phyloP scores from a whole-genome alignment of 306 rosid genomes.

The Quercus bicolor region DNA sequence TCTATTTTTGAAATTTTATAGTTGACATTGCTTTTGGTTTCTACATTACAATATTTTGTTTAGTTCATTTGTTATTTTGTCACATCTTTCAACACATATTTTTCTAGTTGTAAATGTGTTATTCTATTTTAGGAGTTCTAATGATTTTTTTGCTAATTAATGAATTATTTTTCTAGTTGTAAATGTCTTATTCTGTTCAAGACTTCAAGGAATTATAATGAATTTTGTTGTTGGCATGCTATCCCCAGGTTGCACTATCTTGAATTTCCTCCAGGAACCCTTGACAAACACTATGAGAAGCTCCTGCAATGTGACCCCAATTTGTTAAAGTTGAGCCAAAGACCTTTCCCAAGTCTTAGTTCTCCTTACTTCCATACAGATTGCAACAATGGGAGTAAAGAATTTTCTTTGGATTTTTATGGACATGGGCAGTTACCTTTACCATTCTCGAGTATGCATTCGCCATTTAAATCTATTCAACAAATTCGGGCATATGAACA shows the following conservation, averaged over 20 bases:
- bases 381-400: no score
- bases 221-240: neutral
- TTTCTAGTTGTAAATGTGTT: no score
- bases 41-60: neutral
- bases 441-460: no score
- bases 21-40: neutral
- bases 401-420: no score
- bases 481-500: no score
- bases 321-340: conserved; percentile 14
- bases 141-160: no score
- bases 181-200: neutral
- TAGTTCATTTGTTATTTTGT: neutral
- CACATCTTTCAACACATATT: neutral
- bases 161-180: neutral
- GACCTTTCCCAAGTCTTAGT: conserved; percentile 12
- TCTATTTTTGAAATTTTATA: neutral
- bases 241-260: conserved; percentile 31
- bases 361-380: conserved; percentile 21
- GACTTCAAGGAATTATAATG: neutral
- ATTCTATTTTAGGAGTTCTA: no score
- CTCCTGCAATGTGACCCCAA: conserved; percentile 18
- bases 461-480: no score
- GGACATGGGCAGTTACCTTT: no score
- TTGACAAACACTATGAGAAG: conserved; percentile 27
- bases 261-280: conserved; percentile 23